Evolutionary conservation across 441 rosid genomes (phyloP).

Genomic region (Croton setiger): DNA sequence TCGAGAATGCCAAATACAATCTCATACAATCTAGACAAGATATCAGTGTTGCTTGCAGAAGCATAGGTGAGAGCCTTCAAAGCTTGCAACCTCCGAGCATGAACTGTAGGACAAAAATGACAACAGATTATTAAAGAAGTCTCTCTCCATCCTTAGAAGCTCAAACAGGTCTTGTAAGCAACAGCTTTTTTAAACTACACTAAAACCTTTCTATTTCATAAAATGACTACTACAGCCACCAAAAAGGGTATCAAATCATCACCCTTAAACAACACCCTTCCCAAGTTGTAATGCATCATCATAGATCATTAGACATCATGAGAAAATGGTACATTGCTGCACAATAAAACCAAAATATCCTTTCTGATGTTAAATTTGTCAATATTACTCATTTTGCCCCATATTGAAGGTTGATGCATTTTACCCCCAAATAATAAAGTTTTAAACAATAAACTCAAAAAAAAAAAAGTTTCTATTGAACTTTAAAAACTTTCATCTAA

Average conservation of each 20-base stretch:
- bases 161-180: not conserved
- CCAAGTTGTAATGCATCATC: not conserved
- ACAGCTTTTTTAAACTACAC: not conserved
- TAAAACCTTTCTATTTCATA: not conserved
- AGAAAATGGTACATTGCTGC: not conserved
- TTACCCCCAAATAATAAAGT: not conserved
- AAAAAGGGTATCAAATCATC: not conserved
- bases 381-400: not conserved
- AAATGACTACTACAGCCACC: not conserved
- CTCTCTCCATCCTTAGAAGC: not conserved
- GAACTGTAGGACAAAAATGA: conserved; percentile 54
- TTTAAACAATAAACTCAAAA: not conserved
- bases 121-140: conserved; percentile 1
- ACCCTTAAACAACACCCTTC: not conserved
- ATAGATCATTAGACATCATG: not conserved
- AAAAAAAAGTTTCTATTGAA: not conserved
- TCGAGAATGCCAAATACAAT: conserved; percentile 95
- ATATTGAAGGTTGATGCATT: not conserved
- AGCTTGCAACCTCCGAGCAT: conserved; percentile 96
- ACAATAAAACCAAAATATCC: not conserved
- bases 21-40: conserved; percentile 79
- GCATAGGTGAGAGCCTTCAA: conserved; percentile 95
- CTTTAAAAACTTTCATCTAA: not conserved
- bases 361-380: not conserved
- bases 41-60: conserved; percentile 78